Evolutionary conservation across 345 rosid genomes (phyloP), one percentile per base, ranked within the genome.

Genomic region (Acer yangbiense): DNA sequence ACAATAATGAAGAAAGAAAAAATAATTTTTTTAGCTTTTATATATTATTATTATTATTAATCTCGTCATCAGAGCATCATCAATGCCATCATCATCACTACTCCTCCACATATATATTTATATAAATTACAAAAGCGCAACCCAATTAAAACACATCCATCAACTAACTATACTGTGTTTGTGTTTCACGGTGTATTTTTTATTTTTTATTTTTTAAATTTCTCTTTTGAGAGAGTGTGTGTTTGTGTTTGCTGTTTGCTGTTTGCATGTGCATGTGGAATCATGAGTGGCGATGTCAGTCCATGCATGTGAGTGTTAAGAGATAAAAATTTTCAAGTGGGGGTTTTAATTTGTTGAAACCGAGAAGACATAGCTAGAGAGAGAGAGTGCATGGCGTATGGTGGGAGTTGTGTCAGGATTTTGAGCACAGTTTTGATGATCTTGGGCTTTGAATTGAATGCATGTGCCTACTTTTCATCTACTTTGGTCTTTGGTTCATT

Each of bases 11-110:
- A 55, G 6, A 46, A 41, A 25, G 3, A 27, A 16, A 41, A 61
- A 69, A 25, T 25, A 29, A 29, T 29, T 29, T 29, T 29, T 29
- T 29, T 29, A 2, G 32, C 32, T 29, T 2, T 29, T 29, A 65
- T 62, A 65, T 52, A 55, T 76, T 84, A 60, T 6, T n/a, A 35
- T 35, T 16, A 16, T 2, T 60, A 60, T 60, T 60, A 82, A 83
- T 85, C 75, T 82, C 88, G 86, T 86, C 89, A 88, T 79, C 83
- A 44, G 48, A 12, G 55, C 87, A 85, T 88, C 89, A 88, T 82
- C 85, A 80, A 79, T 79, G 67, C 72, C 83, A 81, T 84, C 85
- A 84, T 85, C 81, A 77, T 71, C 78, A 64, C 67, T 65, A 64
- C 70, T 39, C 17, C 43, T 35, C 4, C 39, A 35, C 4, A 35